Evolutionary conservation across 192 early-diverging fungal species (phyloP).

Genomic region (Rhizoclosmatium globosum): DNA sequence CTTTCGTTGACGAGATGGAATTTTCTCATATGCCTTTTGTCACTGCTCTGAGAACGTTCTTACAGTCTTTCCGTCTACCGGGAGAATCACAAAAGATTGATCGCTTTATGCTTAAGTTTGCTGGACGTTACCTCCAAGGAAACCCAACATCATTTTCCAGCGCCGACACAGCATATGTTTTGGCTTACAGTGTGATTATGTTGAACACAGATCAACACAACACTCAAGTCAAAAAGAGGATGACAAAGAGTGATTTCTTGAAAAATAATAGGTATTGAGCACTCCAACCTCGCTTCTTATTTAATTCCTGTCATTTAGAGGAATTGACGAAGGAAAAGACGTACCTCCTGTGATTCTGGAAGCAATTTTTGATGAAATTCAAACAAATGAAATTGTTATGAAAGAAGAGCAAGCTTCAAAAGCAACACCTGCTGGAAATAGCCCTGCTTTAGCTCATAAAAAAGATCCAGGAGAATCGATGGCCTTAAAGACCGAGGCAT

Average conservation of each 20-base stretch:
- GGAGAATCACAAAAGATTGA: conserved; percentile 97
- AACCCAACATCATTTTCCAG: conserved; percentile 86
- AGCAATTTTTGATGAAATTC: conserved; percentile 85
- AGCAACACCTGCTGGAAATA: conserved; percentile 10
- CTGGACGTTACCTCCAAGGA: conserved; percentile 86
- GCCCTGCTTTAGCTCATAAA: conserved; percentile 4
- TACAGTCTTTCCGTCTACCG: conserved; percentile 90
- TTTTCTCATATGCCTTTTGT: conserved; percentile 79
- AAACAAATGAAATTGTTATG: conserved; percentile 89
- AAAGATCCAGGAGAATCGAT: conserved; percentile 45
- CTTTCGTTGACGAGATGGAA: conserved; percentile 93
- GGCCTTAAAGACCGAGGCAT: conserved; percentile 59
- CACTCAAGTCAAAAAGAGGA: conserved; percentile 83
- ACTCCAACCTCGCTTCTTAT: neutral
- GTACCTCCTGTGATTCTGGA: conserved; percentile 73
- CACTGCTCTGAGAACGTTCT: conserved; percentile 79
- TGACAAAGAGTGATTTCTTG: conserved; percentile 87
- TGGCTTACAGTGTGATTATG: conserved; percentile 93
- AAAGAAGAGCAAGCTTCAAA: conserved; percentile 78
- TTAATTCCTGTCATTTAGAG: conserved; percentile 50
- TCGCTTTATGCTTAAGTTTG: conserved; percentile 97
- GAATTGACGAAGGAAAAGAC: conserved; percentile 88
- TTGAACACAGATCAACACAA: conserved; percentile 94
- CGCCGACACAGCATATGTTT: conserved; percentile 92
- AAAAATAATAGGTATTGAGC: conserved; percentile 76